Percentiles rank a stretch among this genome's conserved stretches.
Conservation (phyloP, 805 yeast genomes). For the Candida sanyiensis region DNA sequence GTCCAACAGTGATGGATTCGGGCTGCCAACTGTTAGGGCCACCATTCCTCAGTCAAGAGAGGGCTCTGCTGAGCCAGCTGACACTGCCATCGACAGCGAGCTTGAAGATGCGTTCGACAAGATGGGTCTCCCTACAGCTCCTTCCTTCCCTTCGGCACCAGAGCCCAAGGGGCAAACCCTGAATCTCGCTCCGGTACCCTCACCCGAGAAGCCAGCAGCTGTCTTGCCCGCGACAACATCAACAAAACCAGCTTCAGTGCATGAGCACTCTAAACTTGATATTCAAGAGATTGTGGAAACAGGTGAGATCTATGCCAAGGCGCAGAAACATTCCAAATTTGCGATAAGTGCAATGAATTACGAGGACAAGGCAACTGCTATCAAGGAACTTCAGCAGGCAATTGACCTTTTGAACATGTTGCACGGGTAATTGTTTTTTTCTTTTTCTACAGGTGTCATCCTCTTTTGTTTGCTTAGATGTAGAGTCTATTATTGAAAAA, state of each 20-base stretch:
- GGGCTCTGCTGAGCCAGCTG: slow-evolving; percentile 8
- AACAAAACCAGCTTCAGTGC: too few species aligned
- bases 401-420: slow-evolving; percentile 33
- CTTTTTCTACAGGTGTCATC: too few species aligned
- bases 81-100: background rate
- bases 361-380: slow-evolving; percentile 68
- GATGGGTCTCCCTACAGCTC: background rate
- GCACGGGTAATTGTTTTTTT: background rate
- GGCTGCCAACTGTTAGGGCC: slow-evolving; percentile 3
- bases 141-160: background rate
- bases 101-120: background rate
- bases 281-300: slow-evolving; percentile 46
- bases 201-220: too few species aligned
- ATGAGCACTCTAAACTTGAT: too few species aligned
- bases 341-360: slow-evolving; percentile 77
- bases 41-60: slow-evolving; percentile 3
- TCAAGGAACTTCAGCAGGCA: slow-evolving; percentile 51
- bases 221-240: too few species aligned
- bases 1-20: slow-evolving; percentile 9
- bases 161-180: too few species aligned
- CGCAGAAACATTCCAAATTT: slow-evolving; percentile 67
- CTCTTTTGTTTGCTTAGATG: background rate
- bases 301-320: slow-evolving; percentile 49
- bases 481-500: slow-evolving; percentile 38
- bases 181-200: too few species aligned